Evolutionary conservation across 2,329 filamentous ascomycete genomes (phyloP), one percentile per base, ranked within the genome.

Genomic region (Ophiostoma sp.): DNA sequence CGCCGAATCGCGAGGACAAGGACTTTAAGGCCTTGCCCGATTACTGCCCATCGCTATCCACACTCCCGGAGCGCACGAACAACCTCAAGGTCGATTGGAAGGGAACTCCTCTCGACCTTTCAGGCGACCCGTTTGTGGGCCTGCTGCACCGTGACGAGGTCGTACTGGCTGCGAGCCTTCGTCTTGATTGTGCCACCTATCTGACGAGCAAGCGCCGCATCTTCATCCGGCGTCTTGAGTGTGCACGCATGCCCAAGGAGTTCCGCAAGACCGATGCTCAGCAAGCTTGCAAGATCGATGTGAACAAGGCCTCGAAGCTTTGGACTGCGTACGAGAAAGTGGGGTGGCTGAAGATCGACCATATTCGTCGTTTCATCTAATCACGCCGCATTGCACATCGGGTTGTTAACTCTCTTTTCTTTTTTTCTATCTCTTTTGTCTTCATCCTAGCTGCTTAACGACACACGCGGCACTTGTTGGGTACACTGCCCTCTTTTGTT

Each of bases 251-350:
- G 48, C 88, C 88, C 80, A 96, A 97, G 82, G 92, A 95, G 79
- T 98, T 97, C 81, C 91, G 93, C 81, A 97, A 97, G 87, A 98
- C 95, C 0, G 93, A 97, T 80, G 94, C 94, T 5, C 95, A 98
- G 82, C 93, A 97, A 81, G 94, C 93, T n/a, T 97, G 94, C 87
- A 97, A 97, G 85, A 97, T 98, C 76, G 95, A 98, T 79, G 95
- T 98, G 81, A 98, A 98, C 86, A 98, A 98, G 85, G 94, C 95
- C 2, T 97, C 93, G 77, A 95, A 95, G 82, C 86, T 98, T 64
- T 97, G 94, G 93, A 91, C 90, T 50, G 94, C 94, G 6, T 98
- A 93, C 80, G 93, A 97, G 69, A 91, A 90, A 78, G 93, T 96
- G 50, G 92, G 92, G 77, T 97, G 94, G 93, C 90, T 97, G 76